A percentile compares a stretch with the other conserved stretches of the same genome.
These are phyloP conservation scores for Hypoxylon sp. DNA, from an alignment of 2,329 filamentous ascomycete species.

Conservation along the genomic window DNA sequence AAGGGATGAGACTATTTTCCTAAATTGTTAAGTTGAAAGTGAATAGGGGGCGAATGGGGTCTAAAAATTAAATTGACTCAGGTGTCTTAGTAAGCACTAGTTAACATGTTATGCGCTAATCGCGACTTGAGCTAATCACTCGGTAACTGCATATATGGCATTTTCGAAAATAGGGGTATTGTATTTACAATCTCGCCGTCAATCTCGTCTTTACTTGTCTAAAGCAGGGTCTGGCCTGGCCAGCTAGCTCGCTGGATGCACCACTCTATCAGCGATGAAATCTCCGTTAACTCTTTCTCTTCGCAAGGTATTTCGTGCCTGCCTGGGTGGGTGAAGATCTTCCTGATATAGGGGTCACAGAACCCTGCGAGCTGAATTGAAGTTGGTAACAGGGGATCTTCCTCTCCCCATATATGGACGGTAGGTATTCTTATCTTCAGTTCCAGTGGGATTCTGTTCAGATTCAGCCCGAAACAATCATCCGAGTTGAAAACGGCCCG, in stretches of 20 bases:
- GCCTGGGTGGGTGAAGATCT: constrained; percentile 46
- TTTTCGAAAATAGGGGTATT: not conserved
- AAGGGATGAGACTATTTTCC: not conserved
- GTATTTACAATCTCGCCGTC: not conserved
- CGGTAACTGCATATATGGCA: not conserved
- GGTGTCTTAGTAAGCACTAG: not conserved
- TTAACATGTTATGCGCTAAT: not conserved
- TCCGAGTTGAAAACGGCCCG: constrained; percentile 52
- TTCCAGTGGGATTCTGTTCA: constrained; percentile 50
- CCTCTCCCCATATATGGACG: constrained; percentile 50
- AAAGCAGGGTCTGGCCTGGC: constrained; percentile 47
- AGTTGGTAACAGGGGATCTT: constrained; percentile 48
- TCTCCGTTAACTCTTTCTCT: constrained; percentile 37
- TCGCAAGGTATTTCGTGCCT: constrained; percentile 43
- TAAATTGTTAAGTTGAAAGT: not conserved
- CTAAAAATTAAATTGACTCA: not conserved
- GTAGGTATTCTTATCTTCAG: constrained; percentile 54
- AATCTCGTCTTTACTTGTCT: not conserved
- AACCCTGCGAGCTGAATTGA: constrained; percentile 51
- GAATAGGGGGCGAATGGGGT: not conserved
- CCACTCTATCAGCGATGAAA: constrained; percentile 48
- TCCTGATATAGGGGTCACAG: constrained; percentile 53
- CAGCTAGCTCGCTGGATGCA: constrained; percentile 48
- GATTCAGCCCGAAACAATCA: constrained; percentile 53
- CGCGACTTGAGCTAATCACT: not conserved